A percentile compares a stretch with the other conserved stretches of the same genome.
phyloP scores from a whole-genome alignment of 2,329 filamentous ascomycete genomes.

The Dactylellina parvicollis region DNA sequence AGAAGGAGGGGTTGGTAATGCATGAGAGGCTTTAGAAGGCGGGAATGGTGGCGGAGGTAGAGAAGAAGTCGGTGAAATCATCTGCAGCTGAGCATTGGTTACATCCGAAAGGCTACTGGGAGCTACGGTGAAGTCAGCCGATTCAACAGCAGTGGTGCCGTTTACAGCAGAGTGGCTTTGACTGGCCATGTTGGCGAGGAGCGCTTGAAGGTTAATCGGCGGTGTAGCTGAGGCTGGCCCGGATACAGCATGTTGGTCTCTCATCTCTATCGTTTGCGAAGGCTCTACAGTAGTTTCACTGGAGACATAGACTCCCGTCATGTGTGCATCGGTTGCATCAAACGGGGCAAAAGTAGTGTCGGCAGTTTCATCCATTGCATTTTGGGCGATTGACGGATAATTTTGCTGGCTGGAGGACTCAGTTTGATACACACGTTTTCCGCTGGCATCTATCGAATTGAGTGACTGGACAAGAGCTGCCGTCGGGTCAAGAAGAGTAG shows the following conservation, averaged over 20 bases:
- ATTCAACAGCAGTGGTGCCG: conserved; percentile 5
- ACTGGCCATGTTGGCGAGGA: conserved; percentile 41
- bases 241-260: conserved; percentile 20
- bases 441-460: conserved; percentile 11
- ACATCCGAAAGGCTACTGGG: conserved; percentile 18
- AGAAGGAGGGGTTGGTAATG: conserved; percentile 59
- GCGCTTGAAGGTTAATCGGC: conserved; percentile 41
- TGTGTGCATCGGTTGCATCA: conserved; percentile 34
- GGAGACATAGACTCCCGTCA: conserved; percentile 26
- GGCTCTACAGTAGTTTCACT: conserved; percentile 35
- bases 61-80: conserved; percentile 25
- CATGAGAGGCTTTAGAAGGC: conserved; percentile 25
- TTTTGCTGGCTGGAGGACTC: conserved; percentile 12
- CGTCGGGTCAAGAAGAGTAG: conserved; percentile 15
- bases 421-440: conserved; percentile 11
- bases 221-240: conserved; percentile 29
- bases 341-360: conserved; percentile 4
- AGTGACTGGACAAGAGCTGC: neutral
- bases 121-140: conserved; percentile 15
- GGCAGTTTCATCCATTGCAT: conserved; percentile 6
- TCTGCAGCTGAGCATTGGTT: conserved; percentile 3
- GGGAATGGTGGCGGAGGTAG: conserved; percentile 15
- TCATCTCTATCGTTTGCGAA: conserved; percentile 19
- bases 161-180: conserved; percentile 38
- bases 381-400: conserved; percentile 6